Percentiles rank a stretch among this genome's conserved stretches.
Conservation (phyloP, 495 filamentous ascomycete genomes). For the Melanomma pulvis-pyrius region DNA sequence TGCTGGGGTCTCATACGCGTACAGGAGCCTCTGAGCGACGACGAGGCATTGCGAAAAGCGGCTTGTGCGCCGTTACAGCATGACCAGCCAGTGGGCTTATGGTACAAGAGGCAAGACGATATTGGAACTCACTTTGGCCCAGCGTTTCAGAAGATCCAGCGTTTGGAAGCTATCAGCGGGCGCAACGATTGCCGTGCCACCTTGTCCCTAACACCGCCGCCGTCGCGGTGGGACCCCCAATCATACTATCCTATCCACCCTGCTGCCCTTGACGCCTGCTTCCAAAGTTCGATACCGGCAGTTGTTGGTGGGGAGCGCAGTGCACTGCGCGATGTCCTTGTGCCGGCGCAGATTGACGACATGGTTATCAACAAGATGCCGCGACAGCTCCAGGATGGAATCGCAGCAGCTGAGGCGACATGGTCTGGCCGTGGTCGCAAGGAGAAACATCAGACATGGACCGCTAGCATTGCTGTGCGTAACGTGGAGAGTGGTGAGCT, state of each 20-base stretch:
- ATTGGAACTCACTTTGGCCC: conserved; percentile 3
- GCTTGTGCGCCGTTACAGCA: neutral
- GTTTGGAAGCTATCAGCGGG: conserved; percentile 22
- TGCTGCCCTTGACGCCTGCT: conserved; percentile 14
- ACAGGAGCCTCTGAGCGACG: neutral
- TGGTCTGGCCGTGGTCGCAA: conserved; percentile 14
- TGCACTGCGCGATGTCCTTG: neutral
- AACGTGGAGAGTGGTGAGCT: neutral
- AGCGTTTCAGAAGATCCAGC: conserved; percentile 12
- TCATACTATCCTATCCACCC: conserved; percentile 26
- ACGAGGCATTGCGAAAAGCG: neutral
- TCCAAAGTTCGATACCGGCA: conserved; percentile 12
- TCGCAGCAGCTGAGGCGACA: neutral
- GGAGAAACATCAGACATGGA: conserved; percentile 8
- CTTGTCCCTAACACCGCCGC: conserved; percentile 14
- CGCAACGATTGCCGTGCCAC: conserved; percentile 23
- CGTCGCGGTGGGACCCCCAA: conserved; percentile 7
- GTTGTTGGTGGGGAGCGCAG: conserved; percentile 16
- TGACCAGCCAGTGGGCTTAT: neutral
- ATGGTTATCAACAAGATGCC: conserved; percentile 20
- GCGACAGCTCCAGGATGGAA: neutral
- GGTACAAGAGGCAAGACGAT: conserved; percentile 15
- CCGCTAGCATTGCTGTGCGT: conserved; percentile 1
- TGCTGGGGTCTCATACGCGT: neutral
- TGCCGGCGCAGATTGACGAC: conserved; percentile 13